These are phyloP conservation scores for Ascochyta koolunga DNA, from an alignment of 2,329 filamentous ascomycete genomes.

Conservation along the genomic window DNA sequence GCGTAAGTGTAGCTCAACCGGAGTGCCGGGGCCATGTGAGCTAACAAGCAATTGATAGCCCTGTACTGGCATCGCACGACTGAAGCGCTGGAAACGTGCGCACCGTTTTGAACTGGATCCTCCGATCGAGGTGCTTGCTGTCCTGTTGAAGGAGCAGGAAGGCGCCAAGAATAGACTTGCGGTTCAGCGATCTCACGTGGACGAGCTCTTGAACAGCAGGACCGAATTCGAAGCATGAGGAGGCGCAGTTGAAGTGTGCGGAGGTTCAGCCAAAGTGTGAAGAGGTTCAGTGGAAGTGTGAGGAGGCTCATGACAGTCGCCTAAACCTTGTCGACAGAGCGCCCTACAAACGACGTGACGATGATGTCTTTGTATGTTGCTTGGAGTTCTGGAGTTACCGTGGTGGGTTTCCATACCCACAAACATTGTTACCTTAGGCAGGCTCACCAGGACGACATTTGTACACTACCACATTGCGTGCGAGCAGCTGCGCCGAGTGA, in stretches of 20 bases:
- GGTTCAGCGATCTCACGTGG: constrained; percentile 74
- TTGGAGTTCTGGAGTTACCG: constrained; percentile 23
- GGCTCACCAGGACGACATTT: constrained; percentile 4
- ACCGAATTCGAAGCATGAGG: constrained; percentile 47
- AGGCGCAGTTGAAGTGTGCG: too few species aligned
- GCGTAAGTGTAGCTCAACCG: constrained; percentile 64
- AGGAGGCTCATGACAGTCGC: too few species aligned
- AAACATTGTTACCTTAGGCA: not conserved
- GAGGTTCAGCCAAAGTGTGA: too few species aligned
- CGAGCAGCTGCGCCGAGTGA: not conserved
- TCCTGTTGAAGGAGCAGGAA: constrained; percentile 75
- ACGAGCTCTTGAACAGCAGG: constrained; percentile 64
- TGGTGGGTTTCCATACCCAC: constrained; percentile 10
- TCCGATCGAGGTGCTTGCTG: constrained; percentile 86
- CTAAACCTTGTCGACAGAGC: not conserved
- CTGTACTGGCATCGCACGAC: constrained; percentile 80
- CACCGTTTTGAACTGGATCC: constrained; percentile 82
- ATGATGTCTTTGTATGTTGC: constrained; percentile 3
- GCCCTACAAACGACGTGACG: not conserved
- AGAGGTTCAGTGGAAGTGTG: too few species aligned
- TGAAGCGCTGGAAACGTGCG: constrained; percentile 88
- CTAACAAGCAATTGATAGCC: constrained; percentile 62
- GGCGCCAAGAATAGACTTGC: constrained; percentile 54
- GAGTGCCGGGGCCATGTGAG: too few species aligned
- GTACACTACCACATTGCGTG: not conserved